Percentiles rank a stretch among this genome's conserved stretches.
These are phyloP conservation scores for Dothistroma pini DNA, from an alignment of 2,329 filamentous ascomycete species.

Conservation along the genomic window DNA sequence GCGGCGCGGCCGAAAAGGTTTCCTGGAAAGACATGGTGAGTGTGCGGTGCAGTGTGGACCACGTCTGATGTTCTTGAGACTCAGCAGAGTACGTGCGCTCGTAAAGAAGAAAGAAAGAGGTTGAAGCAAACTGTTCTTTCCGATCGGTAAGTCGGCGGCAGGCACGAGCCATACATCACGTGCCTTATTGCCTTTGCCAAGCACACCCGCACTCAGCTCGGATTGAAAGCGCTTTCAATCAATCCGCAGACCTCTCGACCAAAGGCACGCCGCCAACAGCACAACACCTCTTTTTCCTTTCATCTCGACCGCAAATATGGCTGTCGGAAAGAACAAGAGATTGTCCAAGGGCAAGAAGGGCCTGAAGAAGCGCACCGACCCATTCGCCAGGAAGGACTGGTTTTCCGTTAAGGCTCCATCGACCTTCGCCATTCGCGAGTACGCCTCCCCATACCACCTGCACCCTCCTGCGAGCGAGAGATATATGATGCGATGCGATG, in stretches of 20 bases:
- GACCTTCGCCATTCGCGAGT: conserved; percentile 96
- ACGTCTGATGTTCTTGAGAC: conserved; percentile 3
- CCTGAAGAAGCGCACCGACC: conserved; percentile 99
- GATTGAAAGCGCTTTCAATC: not conserved
- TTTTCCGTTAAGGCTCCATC: conserved; percentile 98
- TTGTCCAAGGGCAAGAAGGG: conserved; percentile 99
- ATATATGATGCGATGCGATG: not conserved
- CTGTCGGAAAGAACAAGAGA: conserved; percentile 99
- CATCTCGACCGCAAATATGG: conserved; percentile 49
- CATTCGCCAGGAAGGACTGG: conserved; percentile 98
- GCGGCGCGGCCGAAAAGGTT: conserved; percentile 56
- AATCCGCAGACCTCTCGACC: not conserved
- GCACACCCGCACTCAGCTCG: not conserved
- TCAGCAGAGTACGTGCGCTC: conserved; percentile 2
- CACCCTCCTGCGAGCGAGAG: not conserved
- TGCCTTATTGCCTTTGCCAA: not conserved
- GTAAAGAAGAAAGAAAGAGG: not conserved
- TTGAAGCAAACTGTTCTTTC: conserved; percentile 6
- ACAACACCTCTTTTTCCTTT: conserved; percentile 20
- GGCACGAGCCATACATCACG: not conserved
- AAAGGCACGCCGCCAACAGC: conserved; percentile 18
- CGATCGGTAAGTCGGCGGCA: not conserved
- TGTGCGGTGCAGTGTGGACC: conserved; percentile 1
- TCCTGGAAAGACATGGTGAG: conserved; percentile 26
- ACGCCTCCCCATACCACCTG: conserved; percentile 45